Evolutionary conservation across 495 filamentous ascomycete species (phyloP).

Genomic region (Mytilinidion resinicola): DNA sequence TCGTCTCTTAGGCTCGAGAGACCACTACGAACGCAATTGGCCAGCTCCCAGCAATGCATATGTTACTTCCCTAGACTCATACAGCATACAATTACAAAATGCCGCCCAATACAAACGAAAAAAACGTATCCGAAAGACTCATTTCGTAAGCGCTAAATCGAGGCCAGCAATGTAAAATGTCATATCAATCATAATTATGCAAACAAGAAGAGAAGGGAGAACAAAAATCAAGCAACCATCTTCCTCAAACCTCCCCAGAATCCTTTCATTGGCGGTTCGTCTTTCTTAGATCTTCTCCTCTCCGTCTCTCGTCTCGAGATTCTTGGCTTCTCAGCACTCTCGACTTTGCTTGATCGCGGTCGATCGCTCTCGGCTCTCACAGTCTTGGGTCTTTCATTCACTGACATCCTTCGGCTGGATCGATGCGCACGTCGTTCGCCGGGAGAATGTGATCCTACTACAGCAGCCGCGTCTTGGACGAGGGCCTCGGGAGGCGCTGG

Average conservation of each 20-base stretch:
- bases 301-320: constrained; percentile 8
- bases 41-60: not conserved
- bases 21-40: no score
- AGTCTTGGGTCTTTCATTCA: constrained; percentile 14
- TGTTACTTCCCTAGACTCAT: not conserved
- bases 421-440: constrained; percentile 6
- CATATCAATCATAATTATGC: constrained; percentile 1
- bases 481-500: not conserved
- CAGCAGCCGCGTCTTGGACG: not conserved
- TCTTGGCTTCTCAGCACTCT: constrained; percentile 1
- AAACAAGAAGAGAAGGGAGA: not conserved
- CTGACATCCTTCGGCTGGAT: constrained; percentile 10
- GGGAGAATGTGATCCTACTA: not conserved
- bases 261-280: constrained; percentile 18
- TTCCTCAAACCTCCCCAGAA: constrained; percentile 23
- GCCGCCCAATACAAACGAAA: constrained; percentile 8
- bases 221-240: constrained; percentile 12
- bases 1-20: no score
- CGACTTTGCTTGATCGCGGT: constrained; percentile 6
- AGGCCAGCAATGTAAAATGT: constrained; percentile 1
- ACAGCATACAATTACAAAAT: constrained; percentile 12
- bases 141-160: constrained; percentile 7
- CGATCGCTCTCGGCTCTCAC: constrained; percentile 11
- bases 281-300: constrained; percentile 9
- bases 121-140: not conserved